Conservation (phyloP, 2,329 filamentous ascomycete species). For the Ophiosphaerella narmari region DNA sequence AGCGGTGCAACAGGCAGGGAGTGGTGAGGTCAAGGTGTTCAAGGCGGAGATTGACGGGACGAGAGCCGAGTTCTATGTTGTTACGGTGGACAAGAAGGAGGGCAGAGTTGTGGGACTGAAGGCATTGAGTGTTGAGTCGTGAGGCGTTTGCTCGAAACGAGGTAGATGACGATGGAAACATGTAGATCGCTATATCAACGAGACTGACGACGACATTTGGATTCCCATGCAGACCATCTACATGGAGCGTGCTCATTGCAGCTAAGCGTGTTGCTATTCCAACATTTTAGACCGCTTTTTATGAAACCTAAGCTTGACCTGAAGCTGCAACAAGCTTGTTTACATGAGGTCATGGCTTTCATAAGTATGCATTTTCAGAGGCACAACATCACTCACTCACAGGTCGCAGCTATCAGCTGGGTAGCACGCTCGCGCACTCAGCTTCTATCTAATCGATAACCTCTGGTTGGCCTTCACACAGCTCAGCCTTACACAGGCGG, state of each 20-base stretch:
- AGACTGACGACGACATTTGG: too few relatives aligned
- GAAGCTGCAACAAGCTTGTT: too few relatives aligned
- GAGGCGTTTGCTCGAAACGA: not conserved
- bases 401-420: too few relatives aligned
- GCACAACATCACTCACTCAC: too few relatives aligned
- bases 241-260: not conserved
- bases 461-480: not conserved
- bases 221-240: not conserved
- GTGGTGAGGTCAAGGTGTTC: slow-evolving; percentile 76
- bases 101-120: slow-evolving; percentile 75
- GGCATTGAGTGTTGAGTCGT: slow-evolving; percentile 73
- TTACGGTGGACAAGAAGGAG: slow-evolving; percentile 64
- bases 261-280: not conserved
- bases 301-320: not conserved
- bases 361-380: too few relatives aligned
- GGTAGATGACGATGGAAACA: too few relatives aligned
- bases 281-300: not conserved
- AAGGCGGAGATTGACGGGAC: slow-evolving; percentile 66
- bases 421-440: too few relatives aligned
- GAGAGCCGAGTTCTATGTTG: slow-evolving; percentile 78
- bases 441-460: not conserved
- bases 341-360: too few relatives aligned
- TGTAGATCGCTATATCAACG: too few relatives aligned
- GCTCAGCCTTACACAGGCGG: slow-evolving; percentile 3
- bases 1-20: slow-evolving; percentile 68